A percentile compares a stretch with the other conserved stretches of the same genome.
phyloP scores from a whole-genome alignment of 768 basidiomycete species.

The Chalciporus chontae region DNA sequence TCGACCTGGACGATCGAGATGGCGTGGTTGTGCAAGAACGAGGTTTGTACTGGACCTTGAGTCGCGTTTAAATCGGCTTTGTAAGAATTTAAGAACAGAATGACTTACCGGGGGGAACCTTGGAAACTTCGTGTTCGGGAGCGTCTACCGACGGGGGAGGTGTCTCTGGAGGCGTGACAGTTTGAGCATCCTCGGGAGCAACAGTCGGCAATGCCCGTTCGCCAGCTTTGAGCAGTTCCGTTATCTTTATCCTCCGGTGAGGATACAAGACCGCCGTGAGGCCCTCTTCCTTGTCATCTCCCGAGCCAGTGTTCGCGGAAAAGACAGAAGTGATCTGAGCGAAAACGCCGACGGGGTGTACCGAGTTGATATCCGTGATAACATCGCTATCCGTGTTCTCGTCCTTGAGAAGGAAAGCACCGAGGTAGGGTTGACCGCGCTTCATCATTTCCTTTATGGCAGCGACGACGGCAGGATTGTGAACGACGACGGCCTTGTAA shows the following conservation, averaged over 20 bases:
- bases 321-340: constrained; percentile 96
- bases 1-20: constrained; percentile 88
- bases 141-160: constrained; percentile 29
- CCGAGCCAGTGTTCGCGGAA: constrained; percentile 49
- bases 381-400: constrained; percentile 90
- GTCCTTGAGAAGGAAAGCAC: constrained; percentile 94
- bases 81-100: too few species aligned
- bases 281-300: constrained; percentile 76
- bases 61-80: background rate
- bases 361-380: constrained; percentile 82
- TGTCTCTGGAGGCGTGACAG: constrained; percentile 43
- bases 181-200: constrained; percentile 37
- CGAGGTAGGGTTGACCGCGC: constrained; percentile 94
- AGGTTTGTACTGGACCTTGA: constrained; percentile 69
- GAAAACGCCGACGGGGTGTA: constrained; percentile 93
- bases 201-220: constrained; percentile 33
- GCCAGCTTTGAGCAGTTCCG: constrained; percentile 76
- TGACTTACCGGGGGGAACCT: constrained; percentile 22
- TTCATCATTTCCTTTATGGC: constrained; percentile 97
- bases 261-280: constrained; percentile 95
- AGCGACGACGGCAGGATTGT: constrained; percentile 85
- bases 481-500: constrained; percentile 95
- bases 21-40: constrained; percentile 75
- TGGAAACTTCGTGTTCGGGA: constrained; percentile 21
- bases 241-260: constrained; percentile 85